These are phyloP conservation scores for Erodium texanum DNA, from an alignment of 441 rosid species.

Conservation along the genomic window DNA sequence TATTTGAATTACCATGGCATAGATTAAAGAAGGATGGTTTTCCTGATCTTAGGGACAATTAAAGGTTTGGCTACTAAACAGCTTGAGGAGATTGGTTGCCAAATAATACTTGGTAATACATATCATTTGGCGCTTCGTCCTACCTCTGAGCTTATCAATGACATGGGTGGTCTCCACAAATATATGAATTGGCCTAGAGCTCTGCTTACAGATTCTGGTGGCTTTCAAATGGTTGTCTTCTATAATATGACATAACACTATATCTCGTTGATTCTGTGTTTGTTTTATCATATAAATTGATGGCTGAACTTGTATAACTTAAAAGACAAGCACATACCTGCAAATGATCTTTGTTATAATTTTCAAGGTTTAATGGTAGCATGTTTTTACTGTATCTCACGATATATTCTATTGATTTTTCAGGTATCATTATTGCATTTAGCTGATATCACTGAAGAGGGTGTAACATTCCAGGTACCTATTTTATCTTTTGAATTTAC, in stretches of 20 bases:
- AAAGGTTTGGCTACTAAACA: slow-evolving; percentile 64
- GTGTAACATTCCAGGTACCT: slow-evolving; percentile 71
- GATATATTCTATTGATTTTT: slow-evolving; percentile 13
- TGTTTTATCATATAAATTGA: too few species aligned
- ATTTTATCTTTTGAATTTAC: neutral
- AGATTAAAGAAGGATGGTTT: slow-evolving; percentile 5
- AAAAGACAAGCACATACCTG: too few species aligned
- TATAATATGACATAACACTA: slow-evolving; percentile 9
- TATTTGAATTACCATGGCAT: neutral
- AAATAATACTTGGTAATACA: slow-evolving; percentile 72
- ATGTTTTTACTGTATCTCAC: slow-evolving; percentile 4
- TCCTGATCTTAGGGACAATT: slow-evolving; percentile 49
- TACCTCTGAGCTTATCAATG: slow-evolving; percentile 63
- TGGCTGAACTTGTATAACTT: too few species aligned
- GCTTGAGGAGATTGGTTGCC: slow-evolving; percentile 83
- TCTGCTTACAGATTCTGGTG: slow-evolving; percentile 75
- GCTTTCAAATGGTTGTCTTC: slow-evolving; percentile 67
- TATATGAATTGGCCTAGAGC: slow-evolving; percentile 86
- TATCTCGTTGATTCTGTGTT: slow-evolving; percentile 6
- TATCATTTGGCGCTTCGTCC: slow-evolving; percentile 78
- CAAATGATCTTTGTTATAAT: neutral
- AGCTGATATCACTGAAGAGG: slow-evolving; percentile 70
- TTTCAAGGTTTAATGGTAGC: neutral
- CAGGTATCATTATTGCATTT: slow-evolving; percentile 72
- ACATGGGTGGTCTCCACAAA: slow-evolving; percentile 70